Conservation (phyloP, 1,284 basidiomycete species). For the Papiliotrema laurentii region DNA sequence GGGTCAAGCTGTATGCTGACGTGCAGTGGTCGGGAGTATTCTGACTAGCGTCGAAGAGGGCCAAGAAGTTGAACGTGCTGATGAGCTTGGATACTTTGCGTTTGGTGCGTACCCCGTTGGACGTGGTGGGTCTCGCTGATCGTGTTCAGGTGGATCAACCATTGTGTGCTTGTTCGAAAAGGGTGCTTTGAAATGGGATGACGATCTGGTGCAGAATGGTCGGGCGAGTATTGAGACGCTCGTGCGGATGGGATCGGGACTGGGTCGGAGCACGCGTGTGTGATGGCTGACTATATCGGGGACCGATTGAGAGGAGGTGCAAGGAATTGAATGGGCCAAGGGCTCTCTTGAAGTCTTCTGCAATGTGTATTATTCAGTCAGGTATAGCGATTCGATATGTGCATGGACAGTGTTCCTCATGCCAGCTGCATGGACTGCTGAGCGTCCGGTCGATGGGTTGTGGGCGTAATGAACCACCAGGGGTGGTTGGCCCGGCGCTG, state of each 20-base stretch:
- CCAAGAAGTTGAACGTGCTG: conserved; percentile 68
- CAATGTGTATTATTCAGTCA: no score
- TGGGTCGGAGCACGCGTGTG: conserved; percentile 53
- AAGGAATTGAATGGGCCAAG: no score
- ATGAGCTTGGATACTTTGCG: conserved; percentile 91
- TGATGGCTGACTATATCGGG: no score
- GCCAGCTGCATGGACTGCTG: no score
- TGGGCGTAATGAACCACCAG: no score
- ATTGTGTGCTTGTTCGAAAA: conserved; percentile 83
- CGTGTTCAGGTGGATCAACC: conserved; percentile 69
- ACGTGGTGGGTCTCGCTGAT: conserved; percentile 4
- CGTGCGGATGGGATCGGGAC: conserved; percentile 79
- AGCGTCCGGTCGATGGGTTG: no score
- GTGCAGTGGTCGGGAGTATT: conserved; percentile 77
- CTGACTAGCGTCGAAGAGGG: conserved; percentile 80
- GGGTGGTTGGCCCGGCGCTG: no score
- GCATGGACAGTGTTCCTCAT: no score
- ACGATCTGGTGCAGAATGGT: conserved; percentile 84
- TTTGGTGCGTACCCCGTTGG: conserved; percentile 60
- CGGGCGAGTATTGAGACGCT: conserved; percentile 76
- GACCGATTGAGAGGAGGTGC: no score
- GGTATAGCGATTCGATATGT: no score
- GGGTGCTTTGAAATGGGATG: conserved; percentile 77
- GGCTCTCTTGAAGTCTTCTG: no score
- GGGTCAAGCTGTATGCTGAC: background rate